Percentiles rank a stretch among this genome's conserved stretches.
phyloP scores from a whole-genome alignment of 345 rosid genomes.

The Acer negundo region DNA sequence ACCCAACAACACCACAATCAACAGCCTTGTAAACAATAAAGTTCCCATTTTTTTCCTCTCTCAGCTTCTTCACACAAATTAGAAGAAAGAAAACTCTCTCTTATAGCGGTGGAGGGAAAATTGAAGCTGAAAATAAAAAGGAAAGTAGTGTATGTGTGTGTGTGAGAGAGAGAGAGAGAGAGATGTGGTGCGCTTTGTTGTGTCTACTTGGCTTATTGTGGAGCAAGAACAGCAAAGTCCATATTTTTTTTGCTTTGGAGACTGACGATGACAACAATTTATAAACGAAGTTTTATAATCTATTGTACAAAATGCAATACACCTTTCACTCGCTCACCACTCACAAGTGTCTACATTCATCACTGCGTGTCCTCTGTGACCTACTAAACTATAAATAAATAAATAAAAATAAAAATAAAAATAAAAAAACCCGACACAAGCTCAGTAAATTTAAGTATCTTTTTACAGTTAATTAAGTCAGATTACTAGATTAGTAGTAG shows the following conservation, averaged over 20 bases:
- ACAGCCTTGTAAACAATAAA: conserved; percentile 38
- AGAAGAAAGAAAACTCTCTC: not conserved
- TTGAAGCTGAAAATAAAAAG: not conserved
- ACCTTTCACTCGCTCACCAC: conserved; percentile 26
- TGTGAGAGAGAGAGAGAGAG: not conserved
- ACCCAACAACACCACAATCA: conserved; percentile 42
- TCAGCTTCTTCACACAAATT: not conserved
- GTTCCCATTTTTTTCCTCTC: conserved; percentile 44
- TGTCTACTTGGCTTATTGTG: conserved; percentile 20
- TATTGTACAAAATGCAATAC: not conserved
- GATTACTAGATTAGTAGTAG: not conserved
- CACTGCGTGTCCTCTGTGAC: too few species aligned
- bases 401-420: not conserved
- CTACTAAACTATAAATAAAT: not conserved
- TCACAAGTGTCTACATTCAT: conserved; percentile 42
- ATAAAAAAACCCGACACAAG: conserved; percentile 22
- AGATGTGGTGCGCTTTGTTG: too few species aligned
- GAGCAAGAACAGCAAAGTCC: conserved; percentile 13
- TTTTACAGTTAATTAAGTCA: not conserved
- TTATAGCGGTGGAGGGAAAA: conserved; percentile 19
- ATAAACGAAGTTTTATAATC: not conserved
- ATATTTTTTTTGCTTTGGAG: conserved; percentile 9
- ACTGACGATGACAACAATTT: not conserved
- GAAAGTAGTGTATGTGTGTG: not conserved
- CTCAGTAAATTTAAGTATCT: conserved; percentile 16